Conservation (phyloP, 2,329 filamentous ascomycete genomes). For the Arthrobotrys sinensis region DNA sequence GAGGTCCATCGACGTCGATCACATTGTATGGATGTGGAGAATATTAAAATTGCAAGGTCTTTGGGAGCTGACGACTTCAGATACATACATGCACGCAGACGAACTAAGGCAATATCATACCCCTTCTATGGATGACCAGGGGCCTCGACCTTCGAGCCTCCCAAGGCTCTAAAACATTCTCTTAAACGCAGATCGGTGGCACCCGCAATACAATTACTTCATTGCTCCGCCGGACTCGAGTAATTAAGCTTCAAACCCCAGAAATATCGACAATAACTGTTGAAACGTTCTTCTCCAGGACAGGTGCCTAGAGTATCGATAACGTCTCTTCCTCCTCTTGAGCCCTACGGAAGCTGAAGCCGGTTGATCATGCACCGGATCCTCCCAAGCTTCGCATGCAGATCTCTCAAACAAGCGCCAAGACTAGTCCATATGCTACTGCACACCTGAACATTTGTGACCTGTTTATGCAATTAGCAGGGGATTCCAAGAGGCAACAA, state of each 20-base stretch:
- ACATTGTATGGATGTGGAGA: slow-evolving; percentile 35
- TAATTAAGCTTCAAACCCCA: slow-evolving; percentile 4
- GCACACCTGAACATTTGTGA: slow-evolving; percentile 30
- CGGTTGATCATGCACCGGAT: slow-evolving; percentile 56
- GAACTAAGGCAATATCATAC: slow-evolving; percentile 30
- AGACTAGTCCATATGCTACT: slow-evolving; percentile 26
- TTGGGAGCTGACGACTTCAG: slow-evolving; percentile 35
- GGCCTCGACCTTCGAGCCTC: slow-evolving; percentile 26
- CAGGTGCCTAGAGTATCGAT: slow-evolving; percentile 33
- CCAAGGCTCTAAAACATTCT: slow-evolving; percentile 7
- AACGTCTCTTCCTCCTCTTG: not conserved
- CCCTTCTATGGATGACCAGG: slow-evolving; percentile 23
- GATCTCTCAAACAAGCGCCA: slow-evolving; percentile 41
- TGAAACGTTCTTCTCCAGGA: slow-evolving; percentile 5
- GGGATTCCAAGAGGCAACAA: slow-evolving; percentile 28
- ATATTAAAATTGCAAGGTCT: slow-evolving; percentile 43
- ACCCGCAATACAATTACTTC: slow-evolving; percentile 17
- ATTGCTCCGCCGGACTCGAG: not conserved
- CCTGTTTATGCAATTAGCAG: slow-evolving; percentile 29
- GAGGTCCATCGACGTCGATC: slow-evolving; percentile 17
- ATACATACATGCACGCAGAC: slow-evolving; percentile 17
- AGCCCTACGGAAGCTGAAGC: slow-evolving; percentile 46
- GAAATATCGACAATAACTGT: not conserved
- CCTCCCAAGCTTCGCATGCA: slow-evolving; percentile 39
- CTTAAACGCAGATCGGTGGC: slow-evolving; percentile 24